Base-by-base conservation (phyloP, 202 grass and related monocot species). In the Panicum virgatum region DNA sequence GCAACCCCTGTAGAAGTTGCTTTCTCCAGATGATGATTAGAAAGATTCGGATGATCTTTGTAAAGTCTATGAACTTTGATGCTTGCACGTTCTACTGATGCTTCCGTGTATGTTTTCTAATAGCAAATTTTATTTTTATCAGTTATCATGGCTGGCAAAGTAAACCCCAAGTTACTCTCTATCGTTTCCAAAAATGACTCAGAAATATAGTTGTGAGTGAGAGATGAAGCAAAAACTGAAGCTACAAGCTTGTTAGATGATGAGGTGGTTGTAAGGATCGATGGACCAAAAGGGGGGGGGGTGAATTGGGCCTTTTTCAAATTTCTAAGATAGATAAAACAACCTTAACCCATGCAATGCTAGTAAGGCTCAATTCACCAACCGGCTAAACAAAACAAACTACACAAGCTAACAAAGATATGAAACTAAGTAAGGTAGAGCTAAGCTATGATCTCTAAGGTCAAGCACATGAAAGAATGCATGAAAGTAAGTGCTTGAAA, bases 161-260 rank as follows among this genome's bases (percentile, higher is more conserved):
- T 43, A 84, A 53, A 77, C 64, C 43, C 54, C 65, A 38, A 85
- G 80, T 83, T 85, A 83, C 45, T 82, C n/a, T n/a, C 78, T 53
- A 81, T 87, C 16, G 16, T 91, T 68, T 87, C 87, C 60, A 91
- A 84, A 83, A 76, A 73, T 18, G 80, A 78, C 56, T 74, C 80
- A 69, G 85, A 93, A 84, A 79, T 98, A 82, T 74, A 93, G 52
- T 75, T 95, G 38, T 71, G 83, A 70, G n/a, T n/a, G n/a, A n/a
- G n/a, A n/a, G n/a, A 59, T 78, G 86, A 72, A 73, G 56, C 36
- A 23, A 72, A 78, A 86, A 86, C 83, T 76, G 86, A 73, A 91
- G n/a, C 59, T 48, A 30, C 64, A 73, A 86, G 43, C 68, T 79
- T 81, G 96, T 99, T n/a, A 75, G 18, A 44, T 75, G 65, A 25